A percentile compares a stretch with the other conserved stretches of the same genome.
Evolutionary conservation across 345 rosid species (phyloP).

Genomic region (Eucalyptus sp.): DNA sequence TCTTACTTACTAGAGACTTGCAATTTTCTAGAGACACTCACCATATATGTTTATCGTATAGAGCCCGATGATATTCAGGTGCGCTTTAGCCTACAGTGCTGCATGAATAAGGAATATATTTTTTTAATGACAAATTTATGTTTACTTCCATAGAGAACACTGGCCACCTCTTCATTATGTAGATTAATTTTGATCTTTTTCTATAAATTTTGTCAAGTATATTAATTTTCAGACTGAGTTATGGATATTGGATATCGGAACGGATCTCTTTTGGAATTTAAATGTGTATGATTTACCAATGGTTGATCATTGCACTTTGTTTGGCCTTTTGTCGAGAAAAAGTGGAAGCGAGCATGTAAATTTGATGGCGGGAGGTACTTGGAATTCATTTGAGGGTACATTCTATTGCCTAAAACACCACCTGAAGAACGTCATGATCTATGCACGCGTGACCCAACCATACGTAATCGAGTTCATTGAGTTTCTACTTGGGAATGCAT

Average conservation of each 20-base stretch:
- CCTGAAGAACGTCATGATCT: neutral
- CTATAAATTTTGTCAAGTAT: too few species aligned
- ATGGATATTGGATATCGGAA: neutral
- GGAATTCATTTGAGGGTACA: neutral
- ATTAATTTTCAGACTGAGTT: too few species aligned
- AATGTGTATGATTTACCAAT: too few species aligned
- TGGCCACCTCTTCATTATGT: neutral
- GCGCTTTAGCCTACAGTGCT: neutral
- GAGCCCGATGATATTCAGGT: neutral
- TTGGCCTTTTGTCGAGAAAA: neutral
- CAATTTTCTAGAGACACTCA: neutral
- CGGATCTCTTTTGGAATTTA: neutral
- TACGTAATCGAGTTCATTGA: neutral
- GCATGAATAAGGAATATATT: too few species aligned
- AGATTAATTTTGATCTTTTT: neutral
- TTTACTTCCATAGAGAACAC: neutral
- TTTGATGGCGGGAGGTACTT: too few species aligned
- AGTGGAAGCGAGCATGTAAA: neutral
- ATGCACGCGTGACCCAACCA: neutral
- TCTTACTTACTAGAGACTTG: neutral
- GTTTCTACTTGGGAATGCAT: neutral
- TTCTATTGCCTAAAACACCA: neutral
- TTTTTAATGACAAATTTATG: too few species aligned
- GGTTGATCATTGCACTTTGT: neutral
- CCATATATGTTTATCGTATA: neutral